A percentile compares a stretch with the other conserved stretches of the same genome.
These are phyloP conservation scores for Rhizomucor miehei DNA, from an alignment of 371 early-diverging fungal species.

Conservation along the genomic window DNA sequence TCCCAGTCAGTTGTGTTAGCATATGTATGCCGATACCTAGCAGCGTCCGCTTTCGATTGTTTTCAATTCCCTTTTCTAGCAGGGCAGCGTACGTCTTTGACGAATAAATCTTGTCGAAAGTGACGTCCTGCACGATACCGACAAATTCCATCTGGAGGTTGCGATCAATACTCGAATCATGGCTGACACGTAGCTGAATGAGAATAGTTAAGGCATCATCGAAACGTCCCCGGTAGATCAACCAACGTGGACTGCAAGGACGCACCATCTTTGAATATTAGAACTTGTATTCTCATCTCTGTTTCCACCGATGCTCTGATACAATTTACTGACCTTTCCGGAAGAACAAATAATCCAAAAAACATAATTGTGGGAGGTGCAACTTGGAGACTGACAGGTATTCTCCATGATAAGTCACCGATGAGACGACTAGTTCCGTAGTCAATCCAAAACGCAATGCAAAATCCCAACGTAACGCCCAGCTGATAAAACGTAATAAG, in stretches of 20 bases:
- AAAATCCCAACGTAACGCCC: conserved; percentile 73
- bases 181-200: conserved; percentile 58
- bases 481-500: conserved; percentile 88
- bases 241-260: conserved; percentile 82
- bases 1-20: conserved; percentile 75
- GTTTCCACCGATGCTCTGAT: no score
- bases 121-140: conserved; percentile 68
- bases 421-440: conserved; percentile 25
- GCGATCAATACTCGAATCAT: background rate
- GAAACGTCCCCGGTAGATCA: conserved; percentile 59
- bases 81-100: conserved; percentile 45
- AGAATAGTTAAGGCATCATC: conserved; percentile 73
- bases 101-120: conserved; percentile 50
- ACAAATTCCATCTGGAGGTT: conserved; percentile 53
- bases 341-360: conserved; percentile 64
- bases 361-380: conserved; percentile 69
- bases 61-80: conserved; percentile 49
- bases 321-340: conserved; percentile 35
- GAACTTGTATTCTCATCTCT: no score
- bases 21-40: conserved; percentile 72
- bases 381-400: conserved; percentile 76
- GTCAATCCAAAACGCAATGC: conserved; percentile 40
- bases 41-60: conserved; percentile 55
- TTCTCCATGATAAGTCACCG: conserved; percentile 44
- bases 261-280: background rate